Evolutionary conservation across 2,329 filamentous ascomycete species (phyloP).

Genomic region (Fusarium gaditjirri): DNA sequence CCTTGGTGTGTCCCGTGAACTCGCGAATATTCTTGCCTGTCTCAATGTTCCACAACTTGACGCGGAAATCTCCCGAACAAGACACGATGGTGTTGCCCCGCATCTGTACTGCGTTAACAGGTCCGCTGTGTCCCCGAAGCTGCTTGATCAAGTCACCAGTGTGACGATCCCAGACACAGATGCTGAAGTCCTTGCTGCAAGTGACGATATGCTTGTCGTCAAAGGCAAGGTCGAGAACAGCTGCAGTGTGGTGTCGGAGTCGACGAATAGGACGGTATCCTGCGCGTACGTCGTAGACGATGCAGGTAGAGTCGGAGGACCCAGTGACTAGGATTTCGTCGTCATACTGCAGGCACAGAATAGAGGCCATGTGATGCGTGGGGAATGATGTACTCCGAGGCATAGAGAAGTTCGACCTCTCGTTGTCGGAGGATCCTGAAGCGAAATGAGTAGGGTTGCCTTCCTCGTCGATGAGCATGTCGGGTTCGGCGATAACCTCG

Average conservation of each 20-base stretch:
- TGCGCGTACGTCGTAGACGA: slow-evolving; percentile 86
- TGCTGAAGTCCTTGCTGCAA: slow-evolving; percentile 94
- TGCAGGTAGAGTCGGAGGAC: slow-evolving; percentile 90
- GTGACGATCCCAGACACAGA: slow-evolving; percentile 92
- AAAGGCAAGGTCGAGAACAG: slow-evolving; percentile 93
- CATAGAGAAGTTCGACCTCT: slow-evolving; percentile 57
- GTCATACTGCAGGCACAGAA: slow-evolving; percentile 95
- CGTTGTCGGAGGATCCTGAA: slow-evolving; percentile 62
- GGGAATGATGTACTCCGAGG: slow-evolving; percentile 68
- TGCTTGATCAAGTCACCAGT: slow-evolving; percentile 81
- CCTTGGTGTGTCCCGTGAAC: slow-evolving; percentile 89
- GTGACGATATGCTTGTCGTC: slow-evolving; percentile 94
- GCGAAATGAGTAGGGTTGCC: slow-evolving; percentile 66
- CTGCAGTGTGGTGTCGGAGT: slow-evolving; percentile 81
- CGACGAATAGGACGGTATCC: slow-evolving; percentile 83
- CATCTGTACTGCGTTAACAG: slow-evolving; percentile 96
- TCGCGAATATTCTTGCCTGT: slow-evolving; percentile 90
- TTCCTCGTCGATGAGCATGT: slow-evolving; percentile 63
- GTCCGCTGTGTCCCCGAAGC: slow-evolving; percentile 85
- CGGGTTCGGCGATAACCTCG: slow-evolving; percentile 65
- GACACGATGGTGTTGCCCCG: slow-evolving; percentile 92
- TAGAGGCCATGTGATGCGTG: slow-evolving; percentile 86
- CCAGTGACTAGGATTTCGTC: slow-evolving; percentile 93
- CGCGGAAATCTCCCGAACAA: slow-evolving; percentile 91
- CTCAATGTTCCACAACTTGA: slow-evolving; percentile 95